phyloP scores from a whole-genome alignment of 129 eudicot genomes.

The Pseudognaphalium luteoalbum region DNA sequence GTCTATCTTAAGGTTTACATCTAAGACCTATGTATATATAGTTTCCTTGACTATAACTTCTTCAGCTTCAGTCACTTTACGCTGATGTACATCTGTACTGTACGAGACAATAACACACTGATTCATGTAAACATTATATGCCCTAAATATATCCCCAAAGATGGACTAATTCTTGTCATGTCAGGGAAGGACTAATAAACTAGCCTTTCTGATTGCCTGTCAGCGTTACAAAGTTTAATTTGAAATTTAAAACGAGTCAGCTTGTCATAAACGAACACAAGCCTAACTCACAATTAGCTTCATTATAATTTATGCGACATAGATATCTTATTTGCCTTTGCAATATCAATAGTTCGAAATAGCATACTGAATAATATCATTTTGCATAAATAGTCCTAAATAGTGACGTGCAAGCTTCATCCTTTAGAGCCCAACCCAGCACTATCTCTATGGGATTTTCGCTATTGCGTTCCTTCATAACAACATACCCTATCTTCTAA shows the following conservation, averaged over 20 bases:
- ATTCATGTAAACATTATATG: too few relatives aligned
- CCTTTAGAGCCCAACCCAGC: background rate
- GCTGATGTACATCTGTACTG: background rate
- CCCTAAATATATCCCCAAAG: too few relatives aligned
- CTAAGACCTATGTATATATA: conserved; percentile 16
- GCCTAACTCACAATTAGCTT: background rate
- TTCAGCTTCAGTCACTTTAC: background rate
- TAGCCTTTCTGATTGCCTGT: too few relatives aligned
- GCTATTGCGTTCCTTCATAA: background rate
- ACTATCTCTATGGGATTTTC: background rate
- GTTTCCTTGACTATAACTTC: conserved; percentile 6
- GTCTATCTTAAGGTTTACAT: background rate
- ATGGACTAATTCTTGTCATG: too few relatives aligned
- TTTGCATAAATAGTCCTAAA: background rate
- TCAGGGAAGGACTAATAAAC: too few relatives aligned
- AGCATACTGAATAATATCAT: background rate
- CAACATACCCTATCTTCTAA: background rate
- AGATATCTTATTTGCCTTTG: background rate
- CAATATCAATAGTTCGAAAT: background rate
- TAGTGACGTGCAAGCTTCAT: too few relatives aligned
- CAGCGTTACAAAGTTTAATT: too few relatives aligned
- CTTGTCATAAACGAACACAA: too few relatives aligned
- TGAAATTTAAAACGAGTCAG: too few relatives aligned
- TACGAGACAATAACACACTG: too few relatives aligned
- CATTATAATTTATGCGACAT: background rate